Percentiles rank a stretch among this genome's conserved stretches.
Conservation (phyloP, 1,139 yeast species). For the Debaryomyces sp. region DNA sequence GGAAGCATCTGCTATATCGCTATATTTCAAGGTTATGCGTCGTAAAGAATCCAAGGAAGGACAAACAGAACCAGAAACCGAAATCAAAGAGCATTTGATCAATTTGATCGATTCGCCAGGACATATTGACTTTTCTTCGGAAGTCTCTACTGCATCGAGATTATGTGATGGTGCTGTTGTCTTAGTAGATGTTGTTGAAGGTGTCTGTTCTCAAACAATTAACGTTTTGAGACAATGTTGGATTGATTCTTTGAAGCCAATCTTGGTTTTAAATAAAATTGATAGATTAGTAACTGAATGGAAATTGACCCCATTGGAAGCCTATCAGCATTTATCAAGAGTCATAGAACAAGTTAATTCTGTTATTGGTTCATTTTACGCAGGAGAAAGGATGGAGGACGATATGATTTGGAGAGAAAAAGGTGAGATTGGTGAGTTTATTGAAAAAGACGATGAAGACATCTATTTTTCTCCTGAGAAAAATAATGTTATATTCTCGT, state of each 20-base stretch:
- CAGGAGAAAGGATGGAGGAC: constrained; percentile 92
- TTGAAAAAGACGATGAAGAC: constrained; percentile 80
- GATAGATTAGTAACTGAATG: constrained; percentile 85
- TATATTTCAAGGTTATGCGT: constrained; percentile 71
- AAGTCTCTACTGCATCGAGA: constrained; percentile 93
- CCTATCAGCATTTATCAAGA: constrained; percentile 75
- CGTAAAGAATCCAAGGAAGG: constrained; percentile 33
- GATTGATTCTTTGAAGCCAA: constrained; percentile 87
- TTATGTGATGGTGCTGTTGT: constrained; percentile 97
- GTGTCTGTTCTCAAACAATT: constrained; percentile 96
- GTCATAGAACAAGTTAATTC: constrained; percentile 93
- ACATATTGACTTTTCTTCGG: constrained; percentile 95
- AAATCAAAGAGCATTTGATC: constrained; percentile 75
- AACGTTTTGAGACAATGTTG: constrained; percentile 95
- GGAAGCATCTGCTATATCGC: constrained; percentile 93
- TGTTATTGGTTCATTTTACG: constrained; percentile 88
- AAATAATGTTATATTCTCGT: constrained; percentile 91
- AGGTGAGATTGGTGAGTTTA: constrained; percentile 57
- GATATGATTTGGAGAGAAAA: constrained; percentile 82
- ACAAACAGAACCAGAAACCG: constrained; percentile 35
- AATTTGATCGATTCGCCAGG: constrained; percentile 98
- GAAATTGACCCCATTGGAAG: constrained; percentile 81
- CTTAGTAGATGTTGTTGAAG: constrained; percentile 95
- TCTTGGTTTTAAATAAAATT: constrained; percentile 89
- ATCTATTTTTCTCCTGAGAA: constrained; percentile 87